Percentiles rank a stretch among this genome's conserved stretches.
Evolutionary conservation across 768 basidiomycete species (phyloP).

Genomic region (Lentinula sp.): DNA sequence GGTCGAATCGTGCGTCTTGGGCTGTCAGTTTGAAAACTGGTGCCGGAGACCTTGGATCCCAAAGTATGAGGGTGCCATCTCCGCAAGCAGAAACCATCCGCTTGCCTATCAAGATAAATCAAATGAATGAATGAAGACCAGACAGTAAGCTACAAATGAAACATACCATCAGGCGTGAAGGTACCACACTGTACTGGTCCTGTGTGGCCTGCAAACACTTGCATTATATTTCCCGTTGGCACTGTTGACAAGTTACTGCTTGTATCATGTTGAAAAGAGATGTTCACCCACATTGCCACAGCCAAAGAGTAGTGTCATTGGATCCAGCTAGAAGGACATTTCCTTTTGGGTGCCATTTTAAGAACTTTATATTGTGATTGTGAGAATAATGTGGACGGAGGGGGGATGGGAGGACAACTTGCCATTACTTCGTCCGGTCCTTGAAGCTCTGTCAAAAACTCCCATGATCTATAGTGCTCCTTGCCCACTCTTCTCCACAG

Average conservation of each 20-base stretch:
- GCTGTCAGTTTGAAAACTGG: slow-evolving; percentile 79
- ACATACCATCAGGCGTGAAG: slow-evolving; percentile 84
- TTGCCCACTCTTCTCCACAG: slow-evolving; percentile 85
- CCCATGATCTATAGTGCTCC: slow-evolving; percentile 77
- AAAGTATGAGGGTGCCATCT: slow-evolving; percentile 77
- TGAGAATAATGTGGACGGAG: neutral
- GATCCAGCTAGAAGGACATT: slow-evolving; percentile 83
- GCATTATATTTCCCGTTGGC: slow-evolving; percentile 92
- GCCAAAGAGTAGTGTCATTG: slow-evolving; percentile 91
- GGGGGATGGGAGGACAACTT: slow-evolving; percentile 19
- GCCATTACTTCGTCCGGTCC: slow-evolving; percentile 97
- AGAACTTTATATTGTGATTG: slow-evolving; percentile 52
- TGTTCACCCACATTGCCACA: slow-evolving; percentile 81
- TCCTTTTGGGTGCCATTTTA: slow-evolving; percentile 96
- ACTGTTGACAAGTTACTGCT: slow-evolving; percentile 41
- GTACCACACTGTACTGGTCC: slow-evolving; percentile 80
- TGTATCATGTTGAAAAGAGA: neutral
- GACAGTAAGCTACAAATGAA: neutral
- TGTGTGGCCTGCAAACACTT: slow-evolving; percentile 90
- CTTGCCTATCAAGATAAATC: slow-evolving; percentile 50
- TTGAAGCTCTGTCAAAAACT: slow-evolving; percentile 88
- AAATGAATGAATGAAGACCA: neutral
- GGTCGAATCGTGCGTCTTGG: slow-evolving; percentile 65
- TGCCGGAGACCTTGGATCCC: slow-evolving; percentile 80
- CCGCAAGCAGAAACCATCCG: slow-evolving; percentile 83